Conservation (phyloP, 1,139 yeast species). For the Hansenula lynferdii region DNA sequence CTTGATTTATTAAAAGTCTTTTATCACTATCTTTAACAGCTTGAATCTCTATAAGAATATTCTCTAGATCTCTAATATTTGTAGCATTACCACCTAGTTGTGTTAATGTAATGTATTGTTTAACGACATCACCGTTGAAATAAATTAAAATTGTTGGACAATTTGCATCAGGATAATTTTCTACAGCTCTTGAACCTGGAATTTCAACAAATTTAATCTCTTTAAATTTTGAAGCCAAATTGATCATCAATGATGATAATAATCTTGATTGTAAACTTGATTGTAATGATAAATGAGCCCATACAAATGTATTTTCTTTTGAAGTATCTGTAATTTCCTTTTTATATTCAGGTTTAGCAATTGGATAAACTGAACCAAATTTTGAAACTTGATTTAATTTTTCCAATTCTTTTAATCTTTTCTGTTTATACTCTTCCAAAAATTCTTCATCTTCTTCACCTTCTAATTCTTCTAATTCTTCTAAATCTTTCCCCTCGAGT, state of each 20-base stretch:
- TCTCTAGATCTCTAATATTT: constrained; percentile 62
- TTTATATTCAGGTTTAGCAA: constrained; percentile 84
- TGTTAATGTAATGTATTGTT: constrained; percentile 74
- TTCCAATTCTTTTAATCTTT: constrained; percentile 70
- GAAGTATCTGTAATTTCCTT: constrained; percentile 83
- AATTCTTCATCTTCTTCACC: constrained; percentile 81
- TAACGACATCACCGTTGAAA: constrained; percentile 66
- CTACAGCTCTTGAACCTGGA: constrained; percentile 84
- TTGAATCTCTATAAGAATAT: constrained; percentile 55
- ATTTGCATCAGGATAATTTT: constrained; percentile 81
- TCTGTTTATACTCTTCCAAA: constrained; percentile 64
- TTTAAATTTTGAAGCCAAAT: constrained; percentile 54
- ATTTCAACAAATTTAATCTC: constrained; percentile 91
- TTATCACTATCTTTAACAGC: constrained; percentile 65
- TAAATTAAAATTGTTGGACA: constrained; percentile 90
- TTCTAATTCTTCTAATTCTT: constrained; percentile 75
- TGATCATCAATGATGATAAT: constrained; percentile 47
- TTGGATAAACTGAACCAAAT: constrained; percentile 73
- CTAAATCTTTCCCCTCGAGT: constrained; percentile 67
- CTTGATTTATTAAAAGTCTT: constrained; percentile 58
- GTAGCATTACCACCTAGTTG: constrained; percentile 85
- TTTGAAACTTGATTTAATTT: constrained; percentile 54
- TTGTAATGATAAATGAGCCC: constrained; percentile 72
- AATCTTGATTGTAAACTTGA: constrained; percentile 73
- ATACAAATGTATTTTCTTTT: constrained; percentile 43